Evolutionary conservation across 108 stramenopile species (phyloP).

Genomic region (Seminavis robusta): DNA sequence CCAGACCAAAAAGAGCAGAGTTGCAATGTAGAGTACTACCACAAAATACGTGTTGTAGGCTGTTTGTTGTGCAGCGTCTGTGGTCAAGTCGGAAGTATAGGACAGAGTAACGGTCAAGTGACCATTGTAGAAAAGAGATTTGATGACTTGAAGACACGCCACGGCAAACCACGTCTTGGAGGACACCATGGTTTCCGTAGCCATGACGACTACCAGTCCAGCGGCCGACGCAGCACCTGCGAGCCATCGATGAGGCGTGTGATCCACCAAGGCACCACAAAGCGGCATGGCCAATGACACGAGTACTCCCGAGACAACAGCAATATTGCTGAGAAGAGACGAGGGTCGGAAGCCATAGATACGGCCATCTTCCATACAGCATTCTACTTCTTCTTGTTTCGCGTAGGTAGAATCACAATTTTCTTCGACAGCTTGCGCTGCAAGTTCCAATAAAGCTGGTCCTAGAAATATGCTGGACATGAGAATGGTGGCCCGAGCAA

Average conservation of each 20-base stretch:
- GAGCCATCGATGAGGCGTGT: constrained; percentile 48
- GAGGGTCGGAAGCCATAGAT: constrained; percentile 20
- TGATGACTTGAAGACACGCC: constrained; percentile 44
- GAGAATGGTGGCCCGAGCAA: constrained; percentile 33
- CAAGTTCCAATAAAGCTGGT: constrained; percentile 48
- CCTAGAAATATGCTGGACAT: constrained; percentile 56
- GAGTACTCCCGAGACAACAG: constrained; percentile 49
- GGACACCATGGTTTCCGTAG: constrained; percentile 48
- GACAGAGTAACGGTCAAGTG: constrained; percentile 7
- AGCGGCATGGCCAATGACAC: constrained; percentile 53
- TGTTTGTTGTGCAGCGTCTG: constrained; percentile 4
- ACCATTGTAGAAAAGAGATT: not conserved
- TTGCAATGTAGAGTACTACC: constrained; percentile 33
- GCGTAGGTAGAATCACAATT: too few species aligned
- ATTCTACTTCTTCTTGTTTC: too few species aligned
- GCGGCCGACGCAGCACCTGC: constrained; percentile 46
- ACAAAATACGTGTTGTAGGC: constrained; percentile 26
- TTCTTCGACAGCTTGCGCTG: constrained; percentile 28
- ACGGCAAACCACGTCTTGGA: constrained; percentile 53
- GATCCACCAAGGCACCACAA: constrained; percentile 70
- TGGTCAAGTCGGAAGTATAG: constrained; percentile 53
- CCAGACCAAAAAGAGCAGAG: constrained; percentile 23
- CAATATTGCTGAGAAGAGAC: constrained; percentile 56
- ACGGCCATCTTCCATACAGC: too few species aligned
- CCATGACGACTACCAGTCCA: constrained; percentile 25